Evolutionary conservation across 78 protist species (phyloP).

Genomic region (Isochrysis galbana): DNA sequence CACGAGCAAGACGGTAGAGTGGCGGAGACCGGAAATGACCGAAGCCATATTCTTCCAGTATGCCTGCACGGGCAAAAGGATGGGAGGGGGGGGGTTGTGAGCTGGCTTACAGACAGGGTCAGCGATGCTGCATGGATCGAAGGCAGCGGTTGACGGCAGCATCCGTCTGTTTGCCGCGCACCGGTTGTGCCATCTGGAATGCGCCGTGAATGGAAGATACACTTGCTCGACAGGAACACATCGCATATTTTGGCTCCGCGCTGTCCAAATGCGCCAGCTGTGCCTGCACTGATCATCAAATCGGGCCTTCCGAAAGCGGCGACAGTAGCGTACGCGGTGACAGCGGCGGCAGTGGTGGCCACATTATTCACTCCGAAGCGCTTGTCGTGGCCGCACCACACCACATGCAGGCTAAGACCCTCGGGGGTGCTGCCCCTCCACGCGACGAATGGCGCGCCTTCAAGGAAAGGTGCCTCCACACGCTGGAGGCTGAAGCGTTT

Average conservation of each 20-base stretch:
- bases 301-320: conserved; percentile 26
- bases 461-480: not conserved
- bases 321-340: not conserved
- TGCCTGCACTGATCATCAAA: not conserved
- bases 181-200: conserved; percentile 30
- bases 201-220: conserved; percentile 28
- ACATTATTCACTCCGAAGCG: conserved; percentile 36
- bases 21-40: conserved; percentile 34
- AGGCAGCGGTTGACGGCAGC: too few species aligned
- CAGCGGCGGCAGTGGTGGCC: conserved; percentile 34
- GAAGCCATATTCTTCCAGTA: conserved; percentile 11
- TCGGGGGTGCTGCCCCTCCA: not conserved
- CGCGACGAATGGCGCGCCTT: conserved; percentile 21
- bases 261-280: conserved; percentile 13
- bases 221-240: conserved; percentile 16
- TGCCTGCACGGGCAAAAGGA: not conserved
- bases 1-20: not conserved
- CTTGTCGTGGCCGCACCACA: conserved; percentile 23
- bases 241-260: conserved; percentile 24
- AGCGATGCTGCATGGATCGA: too few species aligned
- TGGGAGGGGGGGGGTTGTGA: too few species aligned
- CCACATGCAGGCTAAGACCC: not conserved
- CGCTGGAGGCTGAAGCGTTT: not conserved
- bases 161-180: too few species aligned
- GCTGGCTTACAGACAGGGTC: too few species aligned